Evolutionary conservation across 23 red algal species (phyloP).

Genomic region (Pyropia haitanensis): DNA sequence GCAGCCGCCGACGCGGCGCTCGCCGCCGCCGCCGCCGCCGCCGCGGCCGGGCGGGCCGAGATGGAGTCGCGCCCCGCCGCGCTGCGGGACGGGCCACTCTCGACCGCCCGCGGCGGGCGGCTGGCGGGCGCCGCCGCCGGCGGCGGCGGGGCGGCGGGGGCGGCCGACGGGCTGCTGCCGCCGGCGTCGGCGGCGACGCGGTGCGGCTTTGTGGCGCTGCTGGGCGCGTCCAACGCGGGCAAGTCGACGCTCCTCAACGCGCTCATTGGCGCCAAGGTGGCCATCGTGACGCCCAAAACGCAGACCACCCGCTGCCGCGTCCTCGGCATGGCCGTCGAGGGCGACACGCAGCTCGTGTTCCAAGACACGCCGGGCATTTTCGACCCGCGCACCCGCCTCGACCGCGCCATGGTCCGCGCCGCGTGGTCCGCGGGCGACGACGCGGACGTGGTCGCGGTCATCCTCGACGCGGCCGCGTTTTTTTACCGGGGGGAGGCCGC

Average conservation of each 20-base stretch:
- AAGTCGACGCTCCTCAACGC: slow-evolving; percentile 96
- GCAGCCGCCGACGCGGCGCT: no score
- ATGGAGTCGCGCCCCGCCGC: no score
- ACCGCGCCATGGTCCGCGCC: slow-evolving; percentile 82
- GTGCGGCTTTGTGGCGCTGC: slow-evolving; percentile 80
- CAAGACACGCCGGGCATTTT: slow-evolving; percentile 96
- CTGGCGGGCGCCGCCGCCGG: no score
- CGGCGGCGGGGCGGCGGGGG: no score
- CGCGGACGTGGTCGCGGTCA: slow-evolving; percentile 66
- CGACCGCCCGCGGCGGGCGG: no score
- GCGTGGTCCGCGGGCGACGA: slow-evolving; percentile 52
- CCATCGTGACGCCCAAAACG: slow-evolving; percentile 92
- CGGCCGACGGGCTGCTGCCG: no score
- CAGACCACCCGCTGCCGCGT: slow-evolving; percentile 88
- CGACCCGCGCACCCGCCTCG: slow-evolving; percentile 38
- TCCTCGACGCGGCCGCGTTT: slow-evolving; percentile 51
- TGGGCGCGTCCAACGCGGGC: slow-evolving; percentile 92
- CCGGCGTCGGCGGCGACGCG: slow-evolving; percentile 8
- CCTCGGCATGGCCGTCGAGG: slow-evolving; percentile 52
- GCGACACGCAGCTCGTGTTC: slow-evolving; percentile 62
- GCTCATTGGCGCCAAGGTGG: slow-evolving; percentile 78
- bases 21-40: no score
- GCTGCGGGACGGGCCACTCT: no score
- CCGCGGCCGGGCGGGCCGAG: no score
- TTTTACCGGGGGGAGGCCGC: slow-evolving; percentile 2